A percentile compares a stretch with the other conserved stretches of the same genome.
These are phyloP conservation scores for Apiotrichum akiyoshidainum DNA, from an alignment of 1,284 basidiomycete species.

Conservation along the genomic window DNA sequence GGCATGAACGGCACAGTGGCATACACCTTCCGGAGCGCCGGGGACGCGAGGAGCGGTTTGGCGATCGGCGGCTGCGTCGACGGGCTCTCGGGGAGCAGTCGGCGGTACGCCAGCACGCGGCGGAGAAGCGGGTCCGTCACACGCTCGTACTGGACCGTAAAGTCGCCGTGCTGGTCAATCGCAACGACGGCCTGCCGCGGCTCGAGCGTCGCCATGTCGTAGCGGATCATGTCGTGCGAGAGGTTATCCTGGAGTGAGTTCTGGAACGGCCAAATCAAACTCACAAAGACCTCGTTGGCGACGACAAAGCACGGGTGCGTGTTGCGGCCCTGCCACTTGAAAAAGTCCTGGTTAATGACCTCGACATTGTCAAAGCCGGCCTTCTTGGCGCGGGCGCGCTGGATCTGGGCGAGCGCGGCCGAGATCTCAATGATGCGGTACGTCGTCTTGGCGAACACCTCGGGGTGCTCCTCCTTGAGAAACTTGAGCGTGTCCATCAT, in stretches of 20 bases:
- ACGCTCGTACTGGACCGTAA: constrained; percentile 77
- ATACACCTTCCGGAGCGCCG: constrained; percentile 62
- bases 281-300: constrained; percentile 81
- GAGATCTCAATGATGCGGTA: constrained; percentile 94
- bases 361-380: constrained; percentile 61
- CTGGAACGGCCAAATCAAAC: neutral
- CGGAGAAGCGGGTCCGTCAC: constrained; percentile 78
- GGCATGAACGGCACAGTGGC: constrained; percentile 77
- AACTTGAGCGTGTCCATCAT: constrained; percentile 83
- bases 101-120: constrained; percentile 60
- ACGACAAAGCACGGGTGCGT: constrained; percentile 86
- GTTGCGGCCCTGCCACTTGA: constrained; percentile 72
- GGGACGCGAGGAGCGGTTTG: constrained; percentile 34
- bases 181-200: constrained; percentile 83
- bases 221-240: constrained; percentile 91
- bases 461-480: constrained; percentile 72
- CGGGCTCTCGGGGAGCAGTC: constrained; percentile 59
- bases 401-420: constrained; percentile 68
- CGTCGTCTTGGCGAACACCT: constrained; percentile 80
- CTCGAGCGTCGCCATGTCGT: constrained; percentile 69
- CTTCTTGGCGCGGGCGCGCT: constrained; percentile 60
- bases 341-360: constrained; percentile 77
- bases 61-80: constrained; percentile 35
- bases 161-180: constrained; percentile 79
- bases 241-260: constrained; percentile 69